Evolutionary conservation across 176 grass and related monocot species (phyloP).

Genomic region (Poa annua): DNA sequence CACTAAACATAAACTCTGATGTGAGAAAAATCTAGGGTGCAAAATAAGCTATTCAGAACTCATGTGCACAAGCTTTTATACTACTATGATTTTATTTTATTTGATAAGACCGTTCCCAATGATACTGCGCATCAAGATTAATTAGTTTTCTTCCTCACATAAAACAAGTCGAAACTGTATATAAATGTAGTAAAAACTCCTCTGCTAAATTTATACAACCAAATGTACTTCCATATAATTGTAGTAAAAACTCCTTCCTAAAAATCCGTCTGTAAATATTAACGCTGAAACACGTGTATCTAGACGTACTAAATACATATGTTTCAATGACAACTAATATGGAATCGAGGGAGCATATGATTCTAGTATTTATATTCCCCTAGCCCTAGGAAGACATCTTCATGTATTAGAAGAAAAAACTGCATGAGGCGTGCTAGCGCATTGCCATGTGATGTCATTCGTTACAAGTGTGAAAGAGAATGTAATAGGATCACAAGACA

Average conservation of each 20-base stretch:
- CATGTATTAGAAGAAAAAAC: constrained; percentile 2
- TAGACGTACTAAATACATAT: no score
- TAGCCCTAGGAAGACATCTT: neutral
- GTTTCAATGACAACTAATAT: no score
- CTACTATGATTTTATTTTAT: neutral
- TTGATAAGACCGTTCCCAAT: neutral
- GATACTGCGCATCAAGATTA: neutral
- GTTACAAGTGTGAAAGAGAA: neutral
- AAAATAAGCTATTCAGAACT: neutral
- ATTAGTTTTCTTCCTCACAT: neutral
- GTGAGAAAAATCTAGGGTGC: neutral
- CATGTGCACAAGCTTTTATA: neutral
- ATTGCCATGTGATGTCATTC: neutral
- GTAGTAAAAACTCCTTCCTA: neutral
- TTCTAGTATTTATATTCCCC: neutral
- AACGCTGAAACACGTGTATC: no score
- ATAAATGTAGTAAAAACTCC: neutral
- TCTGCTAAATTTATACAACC: neutral
- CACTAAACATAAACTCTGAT: neutral
- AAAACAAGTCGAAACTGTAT: neutral
- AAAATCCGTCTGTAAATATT: no score
- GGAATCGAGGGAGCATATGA: neutral
- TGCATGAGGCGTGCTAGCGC: neutral
- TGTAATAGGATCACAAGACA: neutral
- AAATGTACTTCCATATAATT: neutral